Conservation (phyloP, 331 rosid species). For the Quercus phellos region DNA sequence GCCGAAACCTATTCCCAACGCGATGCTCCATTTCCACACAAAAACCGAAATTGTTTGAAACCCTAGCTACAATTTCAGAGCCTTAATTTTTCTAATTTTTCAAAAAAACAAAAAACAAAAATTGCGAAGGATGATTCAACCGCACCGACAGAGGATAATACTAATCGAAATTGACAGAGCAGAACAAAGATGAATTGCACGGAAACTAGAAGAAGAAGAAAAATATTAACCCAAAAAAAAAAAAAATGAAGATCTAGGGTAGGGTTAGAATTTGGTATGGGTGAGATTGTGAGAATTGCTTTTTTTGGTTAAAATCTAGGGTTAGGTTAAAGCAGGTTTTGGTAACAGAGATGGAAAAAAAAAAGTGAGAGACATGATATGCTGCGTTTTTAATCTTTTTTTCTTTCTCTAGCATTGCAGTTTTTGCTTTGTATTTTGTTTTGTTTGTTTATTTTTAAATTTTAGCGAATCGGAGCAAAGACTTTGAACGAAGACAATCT, state of each 20-base stretch:
- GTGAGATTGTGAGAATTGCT: not conserved
- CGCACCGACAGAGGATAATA: slow-evolving; percentile 18
- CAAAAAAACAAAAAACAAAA: not conserved
- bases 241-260: slow-evolving; percentile 24
- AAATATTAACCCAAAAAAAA: not conserved
- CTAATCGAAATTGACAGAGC: slow-evolving; percentile 12
- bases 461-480: not conserved
- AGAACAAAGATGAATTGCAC: not conserved
- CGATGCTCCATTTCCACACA: slow-evolving; percentile 81
- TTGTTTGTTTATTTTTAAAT: not conserved
- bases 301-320: slow-evolving; percentile 18
- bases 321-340: slow-evolving; percentile 26
- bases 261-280: too few relatives aligned
- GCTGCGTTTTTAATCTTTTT: not conserved
- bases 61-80: slow-evolving; percentile 34
- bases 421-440: slow-evolving; percentile 13
- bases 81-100: slow-evolving; percentile 17
- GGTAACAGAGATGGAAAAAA: slow-evolving; percentile 3
- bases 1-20: slow-evolving; percentile 85
- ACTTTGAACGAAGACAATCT: not conserved
- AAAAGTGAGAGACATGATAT: slow-evolving; percentile 18
- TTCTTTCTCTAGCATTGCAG: slow-evolving; percentile 27
- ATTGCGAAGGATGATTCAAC: slow-evolving; percentile 9
- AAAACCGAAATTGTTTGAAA: slow-evolving; percentile 6
- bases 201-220: not conserved